These are phyloP conservation scores for Fistulinella prunicolor DNA, from an alignment of 768 basidiomycete species.

Conservation along the genomic window DNA sequence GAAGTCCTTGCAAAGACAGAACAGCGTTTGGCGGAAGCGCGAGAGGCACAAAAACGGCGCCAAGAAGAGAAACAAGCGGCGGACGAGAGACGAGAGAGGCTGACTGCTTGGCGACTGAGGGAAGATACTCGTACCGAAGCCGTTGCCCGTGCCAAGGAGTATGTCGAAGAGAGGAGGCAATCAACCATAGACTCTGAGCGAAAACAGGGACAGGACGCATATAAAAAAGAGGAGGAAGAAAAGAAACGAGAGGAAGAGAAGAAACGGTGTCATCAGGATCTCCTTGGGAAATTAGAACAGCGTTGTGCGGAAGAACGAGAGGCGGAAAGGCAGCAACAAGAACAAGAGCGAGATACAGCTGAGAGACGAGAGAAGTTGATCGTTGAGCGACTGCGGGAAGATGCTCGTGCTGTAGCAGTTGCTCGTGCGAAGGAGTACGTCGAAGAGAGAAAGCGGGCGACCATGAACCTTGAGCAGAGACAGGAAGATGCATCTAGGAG, in stretches of 20 bases:
- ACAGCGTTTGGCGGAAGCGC: no score
- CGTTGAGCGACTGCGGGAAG: neutral
- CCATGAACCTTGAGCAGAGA: neutral
- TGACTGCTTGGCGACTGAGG: neutral
- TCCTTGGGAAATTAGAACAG: neutral
- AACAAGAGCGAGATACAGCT: neutral
- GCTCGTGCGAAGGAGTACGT: no score
- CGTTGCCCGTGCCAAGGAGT: no score
- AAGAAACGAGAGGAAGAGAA: neutral
- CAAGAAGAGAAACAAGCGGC: no score
- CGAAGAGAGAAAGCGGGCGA: no score
- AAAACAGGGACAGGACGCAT: constrained; percentile 35
- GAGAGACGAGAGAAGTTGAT: neutral
- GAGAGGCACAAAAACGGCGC: no score
- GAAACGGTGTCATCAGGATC: neutral
- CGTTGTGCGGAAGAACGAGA: constrained; percentile 27
- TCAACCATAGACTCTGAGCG: neutral
- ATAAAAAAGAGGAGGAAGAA: constrained; percentile 7
- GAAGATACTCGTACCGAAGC: no score
- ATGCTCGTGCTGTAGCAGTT: neutral
- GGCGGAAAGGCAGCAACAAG: neutral
- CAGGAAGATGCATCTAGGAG: constrained; percentile 23
- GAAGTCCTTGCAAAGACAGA: no score
- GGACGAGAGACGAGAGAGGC: neutral
- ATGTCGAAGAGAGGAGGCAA: no score